Percentiles rank a stretch among this genome's conserved stretches.
Evolutionary conservation across 2,329 filamentous ascomycete genomes (phyloP).

Genomic region (Claviceps humidiphila): DNA sequence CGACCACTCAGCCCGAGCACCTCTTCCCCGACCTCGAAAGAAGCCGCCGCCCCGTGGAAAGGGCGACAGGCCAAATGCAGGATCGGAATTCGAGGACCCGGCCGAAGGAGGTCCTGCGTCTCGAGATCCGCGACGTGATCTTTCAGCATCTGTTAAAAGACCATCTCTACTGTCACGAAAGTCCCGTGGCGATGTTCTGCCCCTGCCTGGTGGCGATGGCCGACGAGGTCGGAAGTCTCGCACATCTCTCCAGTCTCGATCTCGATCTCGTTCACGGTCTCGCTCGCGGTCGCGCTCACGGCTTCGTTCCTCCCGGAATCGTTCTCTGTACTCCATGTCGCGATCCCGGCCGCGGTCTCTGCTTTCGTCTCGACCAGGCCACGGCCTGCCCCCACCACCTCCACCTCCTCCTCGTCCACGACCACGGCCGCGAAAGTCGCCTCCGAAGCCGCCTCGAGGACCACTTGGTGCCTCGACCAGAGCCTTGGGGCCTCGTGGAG

Average conservation of each 20-base stretch:
- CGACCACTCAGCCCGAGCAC: constrained; percentile 28
- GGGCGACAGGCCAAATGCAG: constrained; percentile 39
- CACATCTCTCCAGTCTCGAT: constrained; percentile 31
- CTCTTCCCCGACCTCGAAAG: constrained; percentile 38
- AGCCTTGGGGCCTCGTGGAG: constrained; percentile 71
- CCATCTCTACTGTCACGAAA: constrained; percentile 46
- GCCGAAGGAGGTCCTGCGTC: constrained; percentile 58
- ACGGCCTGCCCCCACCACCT: constrained; percentile 45
- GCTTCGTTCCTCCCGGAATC: constrained; percentile 20
- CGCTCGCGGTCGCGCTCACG: constrained; percentile 40
- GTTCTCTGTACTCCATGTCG: constrained; percentile 4
- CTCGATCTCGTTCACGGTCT: constrained; percentile 41
- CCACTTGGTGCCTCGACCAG: constrained; percentile 57
- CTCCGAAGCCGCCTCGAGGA: constrained; percentile 52
- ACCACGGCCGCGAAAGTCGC: constrained; percentile 45
- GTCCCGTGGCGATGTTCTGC: constrained; percentile 54
- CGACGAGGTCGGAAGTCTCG: constrained; percentile 32
- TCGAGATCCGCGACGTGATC: constrained; percentile 54
- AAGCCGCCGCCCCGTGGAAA: constrained; percentile 44
- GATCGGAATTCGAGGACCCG: constrained; percentile 57
- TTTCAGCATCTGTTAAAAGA: constrained; percentile 53
- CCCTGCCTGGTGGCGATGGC: constrained; percentile 44
- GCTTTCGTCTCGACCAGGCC: constrained; percentile 46
- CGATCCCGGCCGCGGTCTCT: constrained; percentile 33
- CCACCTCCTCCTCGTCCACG: constrained; percentile 31